Base-by-base conservation (phyloP, 306 rosid genomes). In the Cucurbita pepo region DNA sequence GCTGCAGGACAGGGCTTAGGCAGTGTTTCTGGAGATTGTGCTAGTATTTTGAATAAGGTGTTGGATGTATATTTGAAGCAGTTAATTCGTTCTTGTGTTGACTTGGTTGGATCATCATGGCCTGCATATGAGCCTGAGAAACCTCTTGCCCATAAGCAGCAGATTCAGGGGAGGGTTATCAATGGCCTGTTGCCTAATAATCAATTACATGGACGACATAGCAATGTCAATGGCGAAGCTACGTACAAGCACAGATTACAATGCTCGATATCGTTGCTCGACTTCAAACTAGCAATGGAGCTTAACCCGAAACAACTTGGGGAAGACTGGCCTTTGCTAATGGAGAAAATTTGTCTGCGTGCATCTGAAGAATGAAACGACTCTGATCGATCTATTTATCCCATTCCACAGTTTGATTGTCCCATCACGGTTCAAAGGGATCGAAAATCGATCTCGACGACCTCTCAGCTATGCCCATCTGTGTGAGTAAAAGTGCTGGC, bases 271-370 rank as follows among this genome's bases (percentile, higher is more conserved):
- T 91, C 96, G 55, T 80, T 89, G 83, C 96, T 85, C 51, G 99
- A 95, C 87, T 91, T 95, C 79, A 95, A 89, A 79, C 89, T 91
- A 77, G 99, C 99, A 38, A 89, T 95, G 99, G 96, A 91, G 86
- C 86, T 91, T 78, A 95, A 89, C 83, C 99, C 91, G 16, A 91
- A 77, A 80, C 92, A 95, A 78, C 96, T 95, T 66, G 99, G 99
- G 79, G 99, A 86, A 82, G 97, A 95, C 81, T 95, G 97, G 97
- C 96, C 97, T 14, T 73, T 85, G 86, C 77, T 84, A 74, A 82
- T 89, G 81, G 99, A 95, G 88, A 95, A 91, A 86, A 91, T 95
- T 66, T 77, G 87, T 69, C 89, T 89, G 97, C 91, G 80, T 18
- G 64, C 90, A 12, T 88, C 91, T 40, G 89, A 89, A 64, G 90